Evolutionary conservation across 805 yeast genomes (phyloP), one percentile per base, ranked within the genome.

Genomic region (Yarrowia sp.): DNA sequence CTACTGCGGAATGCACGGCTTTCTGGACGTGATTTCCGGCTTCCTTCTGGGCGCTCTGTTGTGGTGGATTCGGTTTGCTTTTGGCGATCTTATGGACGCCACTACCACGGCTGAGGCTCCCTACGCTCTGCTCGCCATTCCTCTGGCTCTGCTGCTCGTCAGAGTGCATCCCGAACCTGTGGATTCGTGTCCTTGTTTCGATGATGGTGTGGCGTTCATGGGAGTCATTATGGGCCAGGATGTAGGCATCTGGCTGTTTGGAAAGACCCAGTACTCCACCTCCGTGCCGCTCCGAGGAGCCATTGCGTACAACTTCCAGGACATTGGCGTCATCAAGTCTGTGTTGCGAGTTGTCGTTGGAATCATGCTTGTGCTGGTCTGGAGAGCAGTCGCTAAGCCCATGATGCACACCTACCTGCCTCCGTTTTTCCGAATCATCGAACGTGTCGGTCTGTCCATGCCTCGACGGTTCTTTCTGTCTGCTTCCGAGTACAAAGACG

Each of bases 1-100:
- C 10, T 93, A 95, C 77, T 92, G 97, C 74, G 99, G 99, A 3
- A 93, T 93, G 99, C 99, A 95, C 76, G 98, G 99, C 2, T 82
- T 89, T 66, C 75, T 89, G 22, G 99, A 95, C 73, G 80, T 95
- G 2, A 59, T 77, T 0, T 72, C 83, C 19, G 99, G 99, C 6
- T 76, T 83, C 0, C 0, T 82, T 0, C 76, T 91, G 17, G 99
- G 99, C 0, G 56, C 77, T 0, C 40, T 76, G 0, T 78, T 88
- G 36, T 83, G 83, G 67, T 49, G 79, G n/a, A 71, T 81, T 22
- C 77, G 96, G 61, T 68, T 72, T 48, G 67, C 69, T 6, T 72
- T 74, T 22, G 80, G 84, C 1, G 71, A 71, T 8, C 30, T 67
- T 10, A 84, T 84, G 77, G 90, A 88, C 71, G 62, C 71, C 1